Evolutionary conservation across 2,329 filamentous ascomycete genomes (phyloP).

Genomic region (Alternaria sp.): DNA sequence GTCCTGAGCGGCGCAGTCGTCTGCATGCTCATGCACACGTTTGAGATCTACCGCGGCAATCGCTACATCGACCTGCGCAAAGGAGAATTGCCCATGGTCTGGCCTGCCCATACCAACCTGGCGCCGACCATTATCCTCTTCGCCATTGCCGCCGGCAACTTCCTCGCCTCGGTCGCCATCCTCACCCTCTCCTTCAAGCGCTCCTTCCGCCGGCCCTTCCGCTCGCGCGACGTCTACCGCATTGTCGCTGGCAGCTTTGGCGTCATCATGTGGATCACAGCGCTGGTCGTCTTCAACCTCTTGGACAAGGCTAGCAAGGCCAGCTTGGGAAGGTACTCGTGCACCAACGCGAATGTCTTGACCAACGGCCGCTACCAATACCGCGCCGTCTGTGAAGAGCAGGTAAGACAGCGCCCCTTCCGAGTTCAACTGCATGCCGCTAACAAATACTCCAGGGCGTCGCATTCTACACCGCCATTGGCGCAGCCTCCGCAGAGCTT

Average conservation of each 20-base stretch:
- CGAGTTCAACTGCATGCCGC: neutral
- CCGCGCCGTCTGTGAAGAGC: slow-evolving; percentile 46
- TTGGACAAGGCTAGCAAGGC: slow-evolving; percentile 46
- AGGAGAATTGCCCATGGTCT: slow-evolving; percentile 47
- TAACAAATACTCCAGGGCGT: slow-evolving; percentile 35
- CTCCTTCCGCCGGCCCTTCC: slow-evolving; percentile 42
- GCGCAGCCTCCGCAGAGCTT: slow-evolving; percentile 40
- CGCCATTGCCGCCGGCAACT: slow-evolving; percentile 41
- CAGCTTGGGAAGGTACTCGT: slow-evolving; percentile 45
- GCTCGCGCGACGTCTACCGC: slow-evolving; percentile 44
- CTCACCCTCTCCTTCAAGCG: slow-evolving; percentile 41
- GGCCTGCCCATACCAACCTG: slow-evolving; percentile 47
- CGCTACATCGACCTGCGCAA: slow-evolving; percentile 44
- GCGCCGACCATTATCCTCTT: slow-evolving; percentile 45
- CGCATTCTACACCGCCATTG: slow-evolving; percentile 46
- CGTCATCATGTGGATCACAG: slow-evolving; percentile 43
- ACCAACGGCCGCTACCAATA: slow-evolving; percentile 48
- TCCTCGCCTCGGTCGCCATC: slow-evolving; percentile 43
- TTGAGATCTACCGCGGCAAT: slow-evolving; percentile 45
- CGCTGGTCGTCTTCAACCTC: slow-evolving; percentile 41
- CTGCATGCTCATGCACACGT: slow-evolving; percentile 45
- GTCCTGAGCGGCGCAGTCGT: slow-evolving; percentile 46
- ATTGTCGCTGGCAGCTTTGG: slow-evolving; percentile 43
- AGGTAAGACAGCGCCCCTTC: slow-evolving; percentile 26
- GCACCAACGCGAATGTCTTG: slow-evolving; percentile 41